phyloP scores from a whole-genome alignment of 2,329 filamentous ascomycete species.

The Colletotrichum somersetense region DNA sequence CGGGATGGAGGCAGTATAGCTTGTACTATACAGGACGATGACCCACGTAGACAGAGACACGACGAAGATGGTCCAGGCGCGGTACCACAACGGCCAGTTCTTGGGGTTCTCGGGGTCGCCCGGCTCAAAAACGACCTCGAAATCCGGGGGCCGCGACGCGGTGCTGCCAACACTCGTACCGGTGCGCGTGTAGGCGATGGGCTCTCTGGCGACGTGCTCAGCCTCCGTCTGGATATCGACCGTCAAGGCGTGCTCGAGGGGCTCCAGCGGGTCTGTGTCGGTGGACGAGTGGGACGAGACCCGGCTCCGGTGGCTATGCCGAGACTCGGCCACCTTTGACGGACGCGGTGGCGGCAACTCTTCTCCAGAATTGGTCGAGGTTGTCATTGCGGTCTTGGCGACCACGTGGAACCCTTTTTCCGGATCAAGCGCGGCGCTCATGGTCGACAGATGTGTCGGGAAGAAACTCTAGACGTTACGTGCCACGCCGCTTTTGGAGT shows the following conservation, averaged over 20 bases:
- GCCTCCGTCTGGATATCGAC: slow-evolving; percentile 54
- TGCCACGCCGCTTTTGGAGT: not conserved
- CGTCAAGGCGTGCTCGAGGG: slow-evolving; percentile 56
- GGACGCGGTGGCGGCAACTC: slow-evolving; percentile 35
- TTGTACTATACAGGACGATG: slow-evolving; percentile 80
- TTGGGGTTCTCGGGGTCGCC: slow-evolving; percentile 74
- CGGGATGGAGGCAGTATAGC: slow-evolving; percentile 79
- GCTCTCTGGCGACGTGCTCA: slow-evolving; percentile 56
- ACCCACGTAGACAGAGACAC: slow-evolving; percentile 62
- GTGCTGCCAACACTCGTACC: slow-evolving; percentile 55
- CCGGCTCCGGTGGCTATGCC: slow-evolving; percentile 34
- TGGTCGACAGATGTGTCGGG: slow-evolving; percentile 8
- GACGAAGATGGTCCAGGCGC: slow-evolving; percentile 58
- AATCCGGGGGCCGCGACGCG: slow-evolving; percentile 66
- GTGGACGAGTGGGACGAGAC: slow-evolving; percentile 30
- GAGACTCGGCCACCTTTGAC: slow-evolving; percentile 23
- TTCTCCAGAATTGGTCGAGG: slow-evolving; percentile 30
- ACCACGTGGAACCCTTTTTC: slow-evolving; percentile 35
- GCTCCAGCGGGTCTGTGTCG: slow-evolving; percentile 45
- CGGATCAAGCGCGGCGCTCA: slow-evolving; percentile 29
- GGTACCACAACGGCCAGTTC: slow-evolving; percentile 72
- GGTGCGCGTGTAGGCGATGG: slow-evolving; percentile 54
- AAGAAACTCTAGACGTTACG: not conserved
- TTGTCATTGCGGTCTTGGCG: slow-evolving; percentile 26
- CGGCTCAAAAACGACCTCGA: slow-evolving; percentile 79